Conservation (phyloP, 805 yeast species). For the Lachancea cidri region DNA sequence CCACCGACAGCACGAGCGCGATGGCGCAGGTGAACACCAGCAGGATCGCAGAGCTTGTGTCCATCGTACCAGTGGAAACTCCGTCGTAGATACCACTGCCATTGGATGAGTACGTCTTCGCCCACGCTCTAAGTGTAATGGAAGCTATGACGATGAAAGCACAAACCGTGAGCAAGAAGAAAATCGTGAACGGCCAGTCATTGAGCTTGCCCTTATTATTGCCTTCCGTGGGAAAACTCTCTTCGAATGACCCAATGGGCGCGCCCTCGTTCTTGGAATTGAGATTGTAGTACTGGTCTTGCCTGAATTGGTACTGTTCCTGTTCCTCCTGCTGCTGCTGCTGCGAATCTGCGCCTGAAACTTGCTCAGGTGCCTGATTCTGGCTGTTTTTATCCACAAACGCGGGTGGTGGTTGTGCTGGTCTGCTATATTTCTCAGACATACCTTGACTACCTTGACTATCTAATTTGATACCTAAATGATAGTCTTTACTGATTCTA, state of each 20-base stretch:
- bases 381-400: conserved; percentile 2
- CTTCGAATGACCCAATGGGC: conserved; percentile 50
- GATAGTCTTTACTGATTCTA: too few relatives aligned
- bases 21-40: conserved; percentile 61
- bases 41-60: conserved; percentile 69
- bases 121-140: conserved; percentile 61
- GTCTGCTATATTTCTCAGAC: conserved; percentile 15
- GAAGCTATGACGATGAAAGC: conserved; percentile 72
- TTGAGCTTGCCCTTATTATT: conserved; percentile 59
- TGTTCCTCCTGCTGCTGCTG: conserved; percentile 4
- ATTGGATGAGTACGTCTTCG: conserved; percentile 45
- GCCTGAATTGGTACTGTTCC: conserved; percentile 22
- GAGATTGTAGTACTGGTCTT: conserved; percentile 26
- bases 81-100: conserved; percentile 61
- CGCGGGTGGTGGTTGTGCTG: conserved; percentile 20
- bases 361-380: conserved; percentile 2
- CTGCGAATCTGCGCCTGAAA: conserved; percentile 4
- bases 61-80: conserved; percentile 53
- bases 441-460: too few relatives aligned
- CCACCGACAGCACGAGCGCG: conserved; percentile 50
- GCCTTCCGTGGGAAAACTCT: conserved; percentile 48
- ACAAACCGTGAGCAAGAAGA: conserved; percentile 44
- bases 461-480: too few relatives aligned
- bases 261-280: conserved; percentile 33
- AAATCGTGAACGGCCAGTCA: conserved; percentile 65